Conservation (phyloP, 2,329 filamentous ascomycete species). For the Fusarium irregulare region DNA sequence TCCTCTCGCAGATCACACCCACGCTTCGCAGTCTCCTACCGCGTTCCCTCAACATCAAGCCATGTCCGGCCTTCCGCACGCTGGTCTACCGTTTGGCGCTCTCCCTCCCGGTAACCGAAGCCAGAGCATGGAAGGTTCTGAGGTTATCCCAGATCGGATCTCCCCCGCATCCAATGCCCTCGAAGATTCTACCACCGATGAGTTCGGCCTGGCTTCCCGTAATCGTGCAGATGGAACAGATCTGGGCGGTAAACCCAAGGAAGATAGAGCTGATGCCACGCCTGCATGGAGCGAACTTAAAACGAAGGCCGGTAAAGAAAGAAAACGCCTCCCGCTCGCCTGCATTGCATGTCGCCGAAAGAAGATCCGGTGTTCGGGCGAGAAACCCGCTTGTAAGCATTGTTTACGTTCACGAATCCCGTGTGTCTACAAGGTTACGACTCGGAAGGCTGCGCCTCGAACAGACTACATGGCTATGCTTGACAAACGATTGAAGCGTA, state of each 20-base stretch:
- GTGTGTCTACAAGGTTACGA: constrained; percentile 97
- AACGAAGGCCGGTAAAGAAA: constrained; percentile 93
- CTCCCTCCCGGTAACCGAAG: constrained; percentile 40
- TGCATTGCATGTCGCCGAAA: constrained; percentile 97
- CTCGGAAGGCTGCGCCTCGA: constrained; percentile 89
- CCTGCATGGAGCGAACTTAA: constrained; percentile 85
- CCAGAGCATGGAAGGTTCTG: constrained; percentile 56
- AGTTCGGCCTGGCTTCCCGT: constrained; percentile 65
- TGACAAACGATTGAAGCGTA: constrained; percentile 92
- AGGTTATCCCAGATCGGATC: constrained; percentile 57
- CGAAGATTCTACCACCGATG: constrained; percentile 67
- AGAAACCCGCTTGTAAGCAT: constrained; percentile 98
- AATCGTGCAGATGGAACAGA: constrained; percentile 65
- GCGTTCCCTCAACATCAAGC: constrained; percentile 52
- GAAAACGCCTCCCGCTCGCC: constrained; percentile 90
- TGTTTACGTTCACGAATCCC: constrained; percentile 92
- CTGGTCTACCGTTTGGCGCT: constrained; percentile 42
- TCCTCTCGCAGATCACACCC: constrained; percentile 50
- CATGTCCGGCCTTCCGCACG: constrained; percentile 38
- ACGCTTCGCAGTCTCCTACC: constrained; percentile 46
- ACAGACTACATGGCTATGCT: constrained; percentile 99
- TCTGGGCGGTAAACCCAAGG: constrained; percentile 63
- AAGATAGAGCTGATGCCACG: constrained; percentile 67
- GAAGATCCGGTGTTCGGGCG: constrained; percentile 97
- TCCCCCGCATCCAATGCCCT: constrained; percentile 60